These are phyloP conservation scores for Colletotrichum siamense DNA, from an alignment of 2,329 filamentous ascomycete genomes.

Conservation along the genomic window DNA sequence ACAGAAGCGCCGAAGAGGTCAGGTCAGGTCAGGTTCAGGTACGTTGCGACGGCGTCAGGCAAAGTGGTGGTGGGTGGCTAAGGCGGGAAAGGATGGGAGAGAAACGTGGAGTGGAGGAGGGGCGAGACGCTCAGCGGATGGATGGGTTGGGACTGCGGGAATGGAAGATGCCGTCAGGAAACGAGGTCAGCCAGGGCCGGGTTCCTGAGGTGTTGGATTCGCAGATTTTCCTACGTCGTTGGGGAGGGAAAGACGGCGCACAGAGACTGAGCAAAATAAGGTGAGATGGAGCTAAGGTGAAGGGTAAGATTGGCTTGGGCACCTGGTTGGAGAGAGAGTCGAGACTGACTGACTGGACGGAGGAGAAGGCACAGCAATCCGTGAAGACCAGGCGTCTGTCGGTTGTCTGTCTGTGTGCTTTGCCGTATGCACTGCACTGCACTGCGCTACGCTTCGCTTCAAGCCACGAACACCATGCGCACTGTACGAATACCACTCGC, in stretches of 20 bases:
- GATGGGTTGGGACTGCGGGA: neutral
- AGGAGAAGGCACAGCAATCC: neutral
- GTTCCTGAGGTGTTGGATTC: neutral
- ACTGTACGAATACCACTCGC: conserved; percentile 5
- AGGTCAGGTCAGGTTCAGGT: neutral
- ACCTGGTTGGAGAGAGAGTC: neutral
- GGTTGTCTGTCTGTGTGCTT: neutral
- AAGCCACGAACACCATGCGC: neutral
- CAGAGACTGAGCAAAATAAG: neutral
- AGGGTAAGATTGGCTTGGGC: neutral
- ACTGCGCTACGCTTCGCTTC: neutral
- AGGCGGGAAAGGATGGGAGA: neutral
- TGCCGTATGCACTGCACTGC: neutral
- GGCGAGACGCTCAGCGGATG: neutral
- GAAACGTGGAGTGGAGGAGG: neutral
- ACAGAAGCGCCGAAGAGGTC: neutral
- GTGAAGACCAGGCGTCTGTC: neutral
- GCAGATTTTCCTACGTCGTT: neutral
- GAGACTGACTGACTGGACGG: neutral
- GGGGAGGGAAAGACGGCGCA: neutral
- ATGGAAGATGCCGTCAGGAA: neutral
- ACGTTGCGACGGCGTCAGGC: neutral
- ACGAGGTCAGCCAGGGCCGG: neutral
- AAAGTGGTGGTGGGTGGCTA: neutral
- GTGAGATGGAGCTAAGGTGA: neutral